A percentile compares a stretch with the other conserved stretches of the same genome.
These are phyloP conservation scores for Herpomyces periplanetae DNA, from an alignment of 2,329 filamentous ascomycete species.

Conservation along the genomic window DNA sequence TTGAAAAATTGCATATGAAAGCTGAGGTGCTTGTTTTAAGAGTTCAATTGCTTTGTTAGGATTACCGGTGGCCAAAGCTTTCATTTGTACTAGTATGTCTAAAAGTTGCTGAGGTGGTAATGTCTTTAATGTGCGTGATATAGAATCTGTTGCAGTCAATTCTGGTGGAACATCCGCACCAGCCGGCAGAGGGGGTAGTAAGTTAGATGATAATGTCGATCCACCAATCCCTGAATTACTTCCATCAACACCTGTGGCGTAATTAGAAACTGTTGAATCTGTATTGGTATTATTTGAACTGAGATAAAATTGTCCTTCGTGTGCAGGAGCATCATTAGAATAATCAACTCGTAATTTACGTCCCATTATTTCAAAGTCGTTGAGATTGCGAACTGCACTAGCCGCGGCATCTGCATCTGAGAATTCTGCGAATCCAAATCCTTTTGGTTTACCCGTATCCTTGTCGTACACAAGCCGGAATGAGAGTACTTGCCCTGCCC, in stretches of 20 bases:
- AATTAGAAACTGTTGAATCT: no score
- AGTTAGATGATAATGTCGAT: conserved; percentile 10
- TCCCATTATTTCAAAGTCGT: conserved; percentile 79
- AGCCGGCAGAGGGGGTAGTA: conserved; percentile 38
- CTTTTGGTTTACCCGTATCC: conserved; percentile 71
- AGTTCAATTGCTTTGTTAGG: conserved; percentile 51
- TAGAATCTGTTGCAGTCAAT: conserved; percentile 51
- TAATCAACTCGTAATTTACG: conserved; percentile 81
- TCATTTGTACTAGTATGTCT: conserved; percentile 79
- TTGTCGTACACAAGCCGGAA: conserved; percentile 84
- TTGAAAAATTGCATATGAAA: conserved; percentile 81
- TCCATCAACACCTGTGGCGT: no score
- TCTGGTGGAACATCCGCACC: conserved; percentile 51
- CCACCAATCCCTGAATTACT: no score
- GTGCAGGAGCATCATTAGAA: conserved; percentile 67
- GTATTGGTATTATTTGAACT: no score
- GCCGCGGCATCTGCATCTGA: conserved; percentile 67
- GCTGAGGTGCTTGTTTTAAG: conserved; percentile 52
- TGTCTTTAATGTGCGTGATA: conserved; percentile 56
- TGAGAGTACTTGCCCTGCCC: conserved; percentile 54
- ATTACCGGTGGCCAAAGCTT: conserved; percentile 41
- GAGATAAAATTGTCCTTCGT: no score
- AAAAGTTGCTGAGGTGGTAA: conserved; percentile 59
- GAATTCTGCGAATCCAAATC: conserved; percentile 87
- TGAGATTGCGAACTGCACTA: conserved; percentile 71